These are phyloP conservation scores for Candida labiduridarum DNA, from an alignment of 1,139 yeast species.

Conservation along the genomic window DNA sequence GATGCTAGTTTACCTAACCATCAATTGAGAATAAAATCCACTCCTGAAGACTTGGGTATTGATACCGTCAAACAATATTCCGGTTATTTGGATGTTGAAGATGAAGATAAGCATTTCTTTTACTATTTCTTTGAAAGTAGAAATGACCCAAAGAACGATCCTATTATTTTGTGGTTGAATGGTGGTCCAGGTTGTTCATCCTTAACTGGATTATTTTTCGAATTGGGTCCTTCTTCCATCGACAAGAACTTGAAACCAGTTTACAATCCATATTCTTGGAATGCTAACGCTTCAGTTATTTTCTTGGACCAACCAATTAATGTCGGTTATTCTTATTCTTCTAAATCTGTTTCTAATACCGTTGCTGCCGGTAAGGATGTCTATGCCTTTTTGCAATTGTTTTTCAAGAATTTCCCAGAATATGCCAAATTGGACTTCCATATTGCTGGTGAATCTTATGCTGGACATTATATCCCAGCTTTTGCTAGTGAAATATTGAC, in stretches of 20 bases:
- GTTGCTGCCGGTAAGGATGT: conserved; percentile 93
- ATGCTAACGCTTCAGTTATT: conserved; percentile 46
- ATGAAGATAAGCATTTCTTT: conserved; percentile 74
- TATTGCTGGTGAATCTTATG: conserved; percentile 98
- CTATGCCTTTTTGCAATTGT: conserved; percentile 85
- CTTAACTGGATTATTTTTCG: conserved; percentile 45
- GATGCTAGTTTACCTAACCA: conserved; percentile 53
- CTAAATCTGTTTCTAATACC: conserved; percentile 63
- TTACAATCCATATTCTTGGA: conserved; percentile 46
- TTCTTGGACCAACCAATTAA: conserved; percentile 52
- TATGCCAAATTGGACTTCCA: conserved; percentile 72
- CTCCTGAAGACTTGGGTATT: conserved; percentile 65
- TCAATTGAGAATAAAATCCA: conserved; percentile 60
- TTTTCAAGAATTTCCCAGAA: conserved; percentile 90
- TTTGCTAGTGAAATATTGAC: conserved; percentile 85
- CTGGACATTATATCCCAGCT: conserved; percentile 96
- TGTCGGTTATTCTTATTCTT: conserved; percentile 82
- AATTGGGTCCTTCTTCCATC: conserved; percentile 46
- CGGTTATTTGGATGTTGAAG: conserved; percentile 85
- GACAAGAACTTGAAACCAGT: conserved; percentile 38
- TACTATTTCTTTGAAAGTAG: conserved; percentile 49
- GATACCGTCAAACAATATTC: conserved; percentile 82
- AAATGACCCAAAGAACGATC: conserved; percentile 48
- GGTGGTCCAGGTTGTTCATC: conserved; percentile 53
- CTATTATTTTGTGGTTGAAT: conserved; percentile 47